These are phyloP conservation scores for Exophiala bonariae DNA, from an alignment of 2,329 filamentous ascomycete genomes.

Conservation along the genomic window DNA sequence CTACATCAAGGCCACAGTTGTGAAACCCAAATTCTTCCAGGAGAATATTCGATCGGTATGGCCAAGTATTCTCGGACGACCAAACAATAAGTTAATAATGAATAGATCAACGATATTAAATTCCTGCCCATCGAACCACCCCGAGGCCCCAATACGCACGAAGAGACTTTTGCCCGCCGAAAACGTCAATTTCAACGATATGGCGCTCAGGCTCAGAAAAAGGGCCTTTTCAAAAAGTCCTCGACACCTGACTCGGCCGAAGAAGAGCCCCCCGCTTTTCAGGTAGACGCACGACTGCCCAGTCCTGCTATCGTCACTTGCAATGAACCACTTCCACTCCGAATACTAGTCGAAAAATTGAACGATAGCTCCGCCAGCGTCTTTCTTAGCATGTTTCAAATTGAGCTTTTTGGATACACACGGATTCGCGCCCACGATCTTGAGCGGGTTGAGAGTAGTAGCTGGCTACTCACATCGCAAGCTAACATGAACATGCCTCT, in stretches of 20 bases:
- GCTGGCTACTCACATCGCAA: conserved; percentile 73
- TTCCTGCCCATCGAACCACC: conserved; percentile 94
- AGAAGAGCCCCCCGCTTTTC: conserved; percentile 57
- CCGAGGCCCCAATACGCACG: conserved; percentile 62
- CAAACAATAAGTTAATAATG: too few species aligned
- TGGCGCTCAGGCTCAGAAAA: conserved; percentile 49
- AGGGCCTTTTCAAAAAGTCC: conserved; percentile 58
- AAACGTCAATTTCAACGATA: conserved; percentile 58
- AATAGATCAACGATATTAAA: conserved; percentile 56
- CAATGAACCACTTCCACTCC: conserved; percentile 79
- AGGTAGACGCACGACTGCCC: conserved; percentile 80
- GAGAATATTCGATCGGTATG: conserved; percentile 72
- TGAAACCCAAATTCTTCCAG: conserved; percentile 83
- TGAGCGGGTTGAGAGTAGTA: conserved; percentile 65
- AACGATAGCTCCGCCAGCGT: conserved; percentile 68
- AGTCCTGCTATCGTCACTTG: conserved; percentile 87
- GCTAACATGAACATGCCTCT: conserved; percentile 72
- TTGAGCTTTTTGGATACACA: conserved; percentile 79
- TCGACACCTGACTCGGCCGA: conserved; percentile 23
- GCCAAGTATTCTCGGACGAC: not conserved
- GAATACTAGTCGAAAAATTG: conserved; percentile 76
- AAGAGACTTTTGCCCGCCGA: conserved; percentile 82
- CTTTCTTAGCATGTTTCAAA: conserved; percentile 75
- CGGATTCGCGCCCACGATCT: conserved; percentile 77
- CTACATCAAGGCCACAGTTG: conserved; percentile 92